Evolutionary conservation across 108 stramenopile species (phyloP), one percentile per base, ranked within the genome.

Genomic region (Stephanodiscus triporus): DNA sequence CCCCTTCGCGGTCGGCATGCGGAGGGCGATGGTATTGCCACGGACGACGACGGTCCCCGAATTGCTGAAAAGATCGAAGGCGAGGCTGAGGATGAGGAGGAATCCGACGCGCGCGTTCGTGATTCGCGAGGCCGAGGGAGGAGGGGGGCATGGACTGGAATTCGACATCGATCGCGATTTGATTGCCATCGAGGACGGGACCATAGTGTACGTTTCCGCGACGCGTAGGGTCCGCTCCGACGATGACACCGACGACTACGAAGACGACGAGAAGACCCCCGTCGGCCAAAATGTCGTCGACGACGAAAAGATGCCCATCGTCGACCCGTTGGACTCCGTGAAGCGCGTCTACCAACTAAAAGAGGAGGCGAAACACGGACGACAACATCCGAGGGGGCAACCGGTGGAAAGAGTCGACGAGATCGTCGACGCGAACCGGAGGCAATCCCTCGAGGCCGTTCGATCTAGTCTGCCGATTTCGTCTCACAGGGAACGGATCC

Each of bases 401-500:
- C n/a, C 36, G 7, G 49, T 66, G 17, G 49, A 51, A 76, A 36
- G 79, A 56, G 43, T 49, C 2, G 26, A 49, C 40, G 73, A 70
- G 38, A 47, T 67, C 20, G 42, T 72, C 6, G 32, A 74, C 47
- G 54, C 45, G 19, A 51, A 43, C 13, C 16, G 63, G 66, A 53
- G 37, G 24, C 24, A 42, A 63, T 59, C 53, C 23, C 38, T 66
- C 20, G 56, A 43, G 37, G 37, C 37, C 24, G 14, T 34, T 13
- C 63, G 87, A 24, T 66, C 78, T 0, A 27, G 50, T 30, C 78
- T 95, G 6, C 94, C 94, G 9, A 86, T 87, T 17, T 72, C 85
- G 40, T 23, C 66, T 27, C 67, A 66, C 34, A 76, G 84, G 34
- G 54, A 66, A 62, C 63, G 61, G 16, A 83, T 96, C 38, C 53